phyloP scores from a whole-genome alignment of 805 yeast genomes.

The Saccharomyces eubayanus region DNA sequence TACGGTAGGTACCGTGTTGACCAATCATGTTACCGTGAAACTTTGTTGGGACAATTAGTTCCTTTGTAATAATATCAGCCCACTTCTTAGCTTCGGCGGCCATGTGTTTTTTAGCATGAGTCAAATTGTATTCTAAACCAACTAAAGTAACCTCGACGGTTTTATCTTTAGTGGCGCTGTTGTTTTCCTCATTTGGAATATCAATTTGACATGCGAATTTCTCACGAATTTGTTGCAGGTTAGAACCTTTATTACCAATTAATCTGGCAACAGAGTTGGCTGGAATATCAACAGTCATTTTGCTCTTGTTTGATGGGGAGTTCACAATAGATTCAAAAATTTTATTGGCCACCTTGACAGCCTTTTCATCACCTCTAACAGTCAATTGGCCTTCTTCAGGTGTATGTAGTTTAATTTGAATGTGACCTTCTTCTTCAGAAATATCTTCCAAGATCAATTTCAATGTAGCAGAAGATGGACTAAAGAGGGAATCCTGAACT shows the following conservation, averaged over 20 bases:
- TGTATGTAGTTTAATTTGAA: constrained; percentile 42
- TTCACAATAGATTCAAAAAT: constrained; percentile 30
- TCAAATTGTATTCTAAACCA: constrained; percentile 75
- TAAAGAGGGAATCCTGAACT: constrained; percentile 42
- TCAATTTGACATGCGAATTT: constrained; percentile 73
- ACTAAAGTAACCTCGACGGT: constrained; percentile 48
- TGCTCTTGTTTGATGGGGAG: constrained; percentile 21
- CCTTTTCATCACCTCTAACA: constrained; percentile 61
- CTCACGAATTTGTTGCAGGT: constrained; percentile 57
- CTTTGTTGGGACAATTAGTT: constrained; percentile 62
- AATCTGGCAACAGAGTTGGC: constrained; percentile 61
- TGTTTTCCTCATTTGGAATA: constrained; percentile 46
- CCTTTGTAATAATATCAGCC: constrained; percentile 70
- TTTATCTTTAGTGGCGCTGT: constrained; percentile 21
- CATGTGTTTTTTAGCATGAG: constrained; percentile 58
- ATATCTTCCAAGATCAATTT: constrained; percentile 31
- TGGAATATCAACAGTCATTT: constrained; percentile 53
- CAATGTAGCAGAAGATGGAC: constrained; percentile 12
- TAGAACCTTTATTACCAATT: constrained; percentile 84
- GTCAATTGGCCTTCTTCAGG: constrained; percentile 46
- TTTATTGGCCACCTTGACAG: constrained; percentile 39
- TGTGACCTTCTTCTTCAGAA: constrained; percentile 28
- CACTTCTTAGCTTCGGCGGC: constrained; percentile 55
- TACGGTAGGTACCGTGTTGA: constrained; percentile 67
- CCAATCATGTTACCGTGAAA: constrained; percentile 82